Conservation (phyloP, 1,284 basidiomycete genomes). For the Hypsizygus ulmarius region DNA sequence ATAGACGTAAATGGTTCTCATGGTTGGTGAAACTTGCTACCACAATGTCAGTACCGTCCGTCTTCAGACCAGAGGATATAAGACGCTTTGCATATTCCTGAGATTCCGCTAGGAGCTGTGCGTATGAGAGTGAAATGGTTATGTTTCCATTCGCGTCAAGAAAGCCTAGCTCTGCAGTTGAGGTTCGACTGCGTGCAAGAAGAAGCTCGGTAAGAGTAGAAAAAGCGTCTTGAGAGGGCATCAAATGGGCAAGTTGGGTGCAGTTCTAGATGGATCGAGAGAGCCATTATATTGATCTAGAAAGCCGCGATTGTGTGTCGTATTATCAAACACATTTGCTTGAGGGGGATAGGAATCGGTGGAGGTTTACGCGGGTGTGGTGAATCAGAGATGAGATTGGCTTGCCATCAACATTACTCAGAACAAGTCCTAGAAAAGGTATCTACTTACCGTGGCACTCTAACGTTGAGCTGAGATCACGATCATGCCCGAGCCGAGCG, state of each 20-base stretch:
- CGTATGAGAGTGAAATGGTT: constrained; percentile 15
- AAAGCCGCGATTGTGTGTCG: no score
- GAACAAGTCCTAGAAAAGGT: no score
- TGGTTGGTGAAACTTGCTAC: constrained; percentile 20
- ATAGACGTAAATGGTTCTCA: constrained; percentile 17
- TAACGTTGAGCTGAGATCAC: no score
- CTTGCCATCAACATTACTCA: no score
- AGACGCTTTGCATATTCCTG: constrained; percentile 16
- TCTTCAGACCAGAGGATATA: constrained; percentile 16
- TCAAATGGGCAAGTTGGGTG: neutral
- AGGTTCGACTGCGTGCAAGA: constrained; percentile 15
- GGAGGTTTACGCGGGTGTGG: no score
- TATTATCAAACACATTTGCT: no score
- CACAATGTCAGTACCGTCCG: constrained; percentile 19
- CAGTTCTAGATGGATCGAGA: neutral
- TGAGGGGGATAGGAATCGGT: no score
- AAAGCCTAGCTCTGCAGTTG: constrained; percentile 19
- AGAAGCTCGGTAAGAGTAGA: constrained; percentile 20
- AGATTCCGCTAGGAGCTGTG: constrained; percentile 17
- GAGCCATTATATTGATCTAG: neutral
- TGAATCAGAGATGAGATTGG: no score
- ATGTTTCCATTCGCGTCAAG: constrained; percentile 17
- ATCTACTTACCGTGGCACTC: no score
- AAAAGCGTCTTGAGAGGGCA: constrained; percentile 8
- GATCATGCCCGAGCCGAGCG: no score